These are phyloP conservation scores for Luffa aegyptiaca DNA, from an alignment of 306 rosid genomes.

Conservation along the genomic window DNA sequence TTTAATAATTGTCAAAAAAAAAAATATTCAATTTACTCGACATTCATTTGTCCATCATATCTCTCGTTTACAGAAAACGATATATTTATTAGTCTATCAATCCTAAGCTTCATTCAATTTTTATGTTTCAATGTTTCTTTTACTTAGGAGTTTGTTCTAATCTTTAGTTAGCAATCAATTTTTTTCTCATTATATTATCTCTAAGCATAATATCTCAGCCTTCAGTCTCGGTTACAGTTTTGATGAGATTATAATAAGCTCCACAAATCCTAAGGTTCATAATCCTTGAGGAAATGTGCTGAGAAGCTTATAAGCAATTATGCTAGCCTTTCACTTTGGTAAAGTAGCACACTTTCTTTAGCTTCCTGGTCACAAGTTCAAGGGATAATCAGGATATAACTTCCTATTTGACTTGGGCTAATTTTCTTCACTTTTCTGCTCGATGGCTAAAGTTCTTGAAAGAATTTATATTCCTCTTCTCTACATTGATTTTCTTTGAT, in stretches of 20 bases:
- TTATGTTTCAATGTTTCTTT: not conserved
- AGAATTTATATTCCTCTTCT: no score
- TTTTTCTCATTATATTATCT: not conserved
- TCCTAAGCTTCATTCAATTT: not conserved
- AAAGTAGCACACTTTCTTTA: not conserved
- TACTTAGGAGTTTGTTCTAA: not conserved
- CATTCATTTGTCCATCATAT: not conserved
- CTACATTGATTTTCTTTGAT: no score
- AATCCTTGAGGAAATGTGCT: constrained; percentile 1
- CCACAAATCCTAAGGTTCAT: not conserved
- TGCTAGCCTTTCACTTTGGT: constrained; percentile 12
- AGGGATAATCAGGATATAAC: no score
- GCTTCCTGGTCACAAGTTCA: not conserved
- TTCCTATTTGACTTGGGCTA: no score
- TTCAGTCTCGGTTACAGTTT: not conserved
- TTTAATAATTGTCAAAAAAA: not conserved
- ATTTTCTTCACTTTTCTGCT: no score
- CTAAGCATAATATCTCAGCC: not conserved
- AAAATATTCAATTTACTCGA: not conserved
- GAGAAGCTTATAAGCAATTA: not conserved
- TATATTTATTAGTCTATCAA: not conserved
- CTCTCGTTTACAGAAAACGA: not conserved
- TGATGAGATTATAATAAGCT: constrained; percentile 4
- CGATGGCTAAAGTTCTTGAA: no score
- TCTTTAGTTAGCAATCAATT: not conserved